These are phyloP conservation scores for Aspergillus flavus DNA, from an alignment of 2,329 filamentous ascomycete species.

Conservation along the genomic window DNA sequence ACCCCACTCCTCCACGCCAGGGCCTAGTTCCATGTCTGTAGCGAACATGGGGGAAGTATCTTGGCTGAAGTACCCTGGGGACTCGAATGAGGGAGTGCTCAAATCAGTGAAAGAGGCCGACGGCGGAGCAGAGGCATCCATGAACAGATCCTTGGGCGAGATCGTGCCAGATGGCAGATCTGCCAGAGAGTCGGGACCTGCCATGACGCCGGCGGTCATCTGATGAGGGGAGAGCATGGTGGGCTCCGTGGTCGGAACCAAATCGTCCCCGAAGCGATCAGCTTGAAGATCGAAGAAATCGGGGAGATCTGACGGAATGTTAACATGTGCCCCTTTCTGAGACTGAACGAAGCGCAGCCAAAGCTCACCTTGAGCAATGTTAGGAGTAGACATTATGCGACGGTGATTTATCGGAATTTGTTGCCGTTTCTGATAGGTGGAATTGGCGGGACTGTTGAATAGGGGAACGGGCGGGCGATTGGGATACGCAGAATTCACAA, in stretches of 20 bases:
- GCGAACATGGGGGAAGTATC: constrained; percentile 79
- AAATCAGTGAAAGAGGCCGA: constrained; percentile 80
- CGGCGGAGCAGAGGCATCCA: constrained; percentile 77
- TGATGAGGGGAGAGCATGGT: constrained; percentile 31
- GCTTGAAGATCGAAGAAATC: constrained; percentile 36
- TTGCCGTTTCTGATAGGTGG: constrained; percentile 33
- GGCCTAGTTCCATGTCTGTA: constrained; percentile 57
- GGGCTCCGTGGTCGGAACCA: constrained; percentile 26
- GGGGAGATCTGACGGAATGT: constrained; percentile 24
- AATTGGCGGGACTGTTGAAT: constrained; percentile 35
- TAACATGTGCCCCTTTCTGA: constrained; percentile 13
- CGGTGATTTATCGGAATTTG: constrained; percentile 28
- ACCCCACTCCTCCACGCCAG: constrained; percentile 65
- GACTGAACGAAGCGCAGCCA: constrained; percentile 22
- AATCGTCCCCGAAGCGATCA: constrained; percentile 28
- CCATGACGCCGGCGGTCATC: constrained; percentile 40
- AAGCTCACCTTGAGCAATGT: constrained; percentile 44
- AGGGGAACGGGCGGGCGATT: constrained; percentile 45
- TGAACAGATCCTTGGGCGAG: constrained; percentile 78
- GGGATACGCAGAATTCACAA: constrained; percentile 32
- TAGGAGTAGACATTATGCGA: constrained; percentile 45
- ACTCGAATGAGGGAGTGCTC: constrained; percentile 80
- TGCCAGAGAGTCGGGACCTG: constrained; percentile 48
- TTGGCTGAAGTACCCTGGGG: constrained; percentile 69
- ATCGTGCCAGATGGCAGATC: constrained; percentile 62